These are phyloP conservation scores for Venturia pyrina DNA, from an alignment of 2,329 filamentous ascomycete species.

Conservation along the genomic window DNA sequence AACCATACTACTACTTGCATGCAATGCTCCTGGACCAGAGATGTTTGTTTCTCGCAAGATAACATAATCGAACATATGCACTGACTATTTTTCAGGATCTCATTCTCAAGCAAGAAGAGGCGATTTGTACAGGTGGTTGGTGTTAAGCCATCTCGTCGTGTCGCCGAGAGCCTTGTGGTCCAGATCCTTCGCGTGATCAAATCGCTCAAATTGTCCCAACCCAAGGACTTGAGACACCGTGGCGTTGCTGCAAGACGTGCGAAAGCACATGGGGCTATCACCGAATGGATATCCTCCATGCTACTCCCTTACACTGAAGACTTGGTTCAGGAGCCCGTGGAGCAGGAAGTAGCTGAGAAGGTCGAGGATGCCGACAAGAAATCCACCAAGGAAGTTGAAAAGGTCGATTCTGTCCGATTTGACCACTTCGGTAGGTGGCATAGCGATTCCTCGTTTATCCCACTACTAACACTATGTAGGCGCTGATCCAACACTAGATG, in stretches of 20 bases:
- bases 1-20: conserved; percentile 1
- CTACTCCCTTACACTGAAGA: background rate
- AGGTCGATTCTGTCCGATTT: conserved; percentile 1
- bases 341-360: background rate
- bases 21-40: background rate
- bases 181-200: background rate
- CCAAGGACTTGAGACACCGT: conserved; percentile 1
- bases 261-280: conserved; percentile 6
- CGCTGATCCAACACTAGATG: conserved; percentile 2
- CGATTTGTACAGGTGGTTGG: background rate
- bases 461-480: background rate
- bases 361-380: background rate
- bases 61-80: background rate
- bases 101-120: background rate
- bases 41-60: background rate
- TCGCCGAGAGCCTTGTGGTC: conserved; percentile 4
- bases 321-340: background rate
- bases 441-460: no score
- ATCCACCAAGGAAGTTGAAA: background rate
- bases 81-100: background rate
- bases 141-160: conserved; percentile 1
- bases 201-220: conserved; percentile 3
- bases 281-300: background rate
- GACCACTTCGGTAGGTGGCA: background rate
- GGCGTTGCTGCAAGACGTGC: conserved; percentile 4